Base-by-base conservation (phyloP, 208 protist genomes). In the Sergeia podlipaevii region DNA sequence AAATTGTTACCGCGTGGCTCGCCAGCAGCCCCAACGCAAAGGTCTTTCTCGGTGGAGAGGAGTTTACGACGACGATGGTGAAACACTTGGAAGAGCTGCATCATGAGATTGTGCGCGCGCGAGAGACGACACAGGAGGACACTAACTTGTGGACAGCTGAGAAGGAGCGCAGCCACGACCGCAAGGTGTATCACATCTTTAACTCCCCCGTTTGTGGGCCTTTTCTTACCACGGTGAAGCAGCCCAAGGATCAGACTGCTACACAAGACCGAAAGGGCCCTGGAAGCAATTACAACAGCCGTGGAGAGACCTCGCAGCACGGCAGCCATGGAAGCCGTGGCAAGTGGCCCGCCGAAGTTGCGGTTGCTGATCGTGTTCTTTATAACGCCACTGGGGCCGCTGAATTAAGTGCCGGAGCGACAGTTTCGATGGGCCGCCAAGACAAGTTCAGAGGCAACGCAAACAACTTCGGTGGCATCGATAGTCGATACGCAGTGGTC, bases 131-230 rank as follows among this genome's bases (percentile, higher is more conserved):
- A 4, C 50, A 51, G 30, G 66, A 71, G 10, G 73, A 84, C 52
- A 21, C 11, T 8, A 60, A 30, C 7, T 44, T 66, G 48, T 82
- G 73, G 74, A 26, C 67, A 1, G 27, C 6, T 1, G 56, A 58
- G 37, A 63, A 75, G 57, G 75, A 81, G 65, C 65, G 46, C 49
- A 82, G 76, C 52, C 65, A 84, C 46, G 80, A 84, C 66, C 49
- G 60, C 23, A 89, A 89, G 72, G 56, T 85, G 1, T 89, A 89
- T 53, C 68, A 76, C 53, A 80, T 89, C 53, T 89, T 81, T 53
- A 49, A 76, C 44, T 89, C 80, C 17, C 73, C 75, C 10, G 15
- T 61, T 23, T 85, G 80, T 37, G 80, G 80, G 2, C 80, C 80
- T 4, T 80, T 89, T 49, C 70, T 89, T 23, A 78, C 80, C 8